A percentile compares a stretch with the other conserved stretches of the same genome.
Evolutionary conservation across 805 yeast species (phyloP).

Genomic region (Nakazawaea siamensis): DNA sequence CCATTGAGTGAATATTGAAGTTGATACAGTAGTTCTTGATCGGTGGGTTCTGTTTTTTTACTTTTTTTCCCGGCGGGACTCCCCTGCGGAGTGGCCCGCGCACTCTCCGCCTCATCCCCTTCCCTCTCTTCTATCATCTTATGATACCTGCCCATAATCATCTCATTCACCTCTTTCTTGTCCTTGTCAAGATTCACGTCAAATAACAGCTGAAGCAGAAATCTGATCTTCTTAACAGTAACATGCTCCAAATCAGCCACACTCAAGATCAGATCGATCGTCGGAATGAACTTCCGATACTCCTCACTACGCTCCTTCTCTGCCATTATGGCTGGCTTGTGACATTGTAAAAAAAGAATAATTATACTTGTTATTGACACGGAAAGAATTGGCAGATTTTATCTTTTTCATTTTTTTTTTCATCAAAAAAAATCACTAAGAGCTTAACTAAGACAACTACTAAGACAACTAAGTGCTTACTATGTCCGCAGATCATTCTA

Average conservation of each 20-base stretch:
- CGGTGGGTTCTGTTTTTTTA: slow-evolving; percentile 14
- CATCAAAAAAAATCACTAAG: not conserved
- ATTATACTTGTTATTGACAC: no score
- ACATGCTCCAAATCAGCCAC: slow-evolving; percentile 64
- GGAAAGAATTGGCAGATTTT: no score
- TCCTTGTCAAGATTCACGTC: slow-evolving; percentile 41
- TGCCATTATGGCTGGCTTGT: no score
- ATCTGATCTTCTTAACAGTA: slow-evolving; percentile 62
- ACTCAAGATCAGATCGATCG: slow-evolving; percentile 65
- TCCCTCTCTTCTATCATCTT: slow-evolving; percentile 32
- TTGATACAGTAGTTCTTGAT: slow-evolving; percentile 43
- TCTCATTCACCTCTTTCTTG: slow-evolving; percentile 49
- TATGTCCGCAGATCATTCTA: slow-evolving; percentile 76
- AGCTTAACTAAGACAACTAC: not conserved
- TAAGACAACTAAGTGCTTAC: not conserved
- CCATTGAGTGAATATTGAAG: slow-evolving; percentile 20
- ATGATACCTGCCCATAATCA: slow-evolving; percentile 53
- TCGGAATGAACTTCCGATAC: slow-evolving; percentile 43
- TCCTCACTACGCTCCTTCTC: no score
- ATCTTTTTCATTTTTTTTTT: no score
- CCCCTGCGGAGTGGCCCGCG: not conserved
- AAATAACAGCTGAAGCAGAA: slow-evolving; percentile 65
- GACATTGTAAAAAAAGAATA: no score
- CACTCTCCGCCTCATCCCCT: slow-evolving; percentile 2
- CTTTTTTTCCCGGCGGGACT: not conserved